These are phyloP conservation scores for Cylindrodendrum hubeiense DNA, from an alignment of 2,329 filamentous ascomycete genomes.

Conservation along the genomic window DNA sequence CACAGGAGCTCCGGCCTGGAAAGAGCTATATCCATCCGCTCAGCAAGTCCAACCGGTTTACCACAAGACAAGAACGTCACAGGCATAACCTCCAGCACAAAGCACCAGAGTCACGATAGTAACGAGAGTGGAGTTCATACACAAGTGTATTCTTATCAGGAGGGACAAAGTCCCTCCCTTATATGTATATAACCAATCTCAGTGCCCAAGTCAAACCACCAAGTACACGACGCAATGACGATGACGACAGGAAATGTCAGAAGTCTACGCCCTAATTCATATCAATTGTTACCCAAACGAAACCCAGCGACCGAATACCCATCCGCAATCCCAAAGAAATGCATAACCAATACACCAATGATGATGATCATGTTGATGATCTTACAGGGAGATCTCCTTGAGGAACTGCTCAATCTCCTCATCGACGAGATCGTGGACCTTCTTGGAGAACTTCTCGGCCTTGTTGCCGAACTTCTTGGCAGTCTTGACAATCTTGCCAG, in stretches of 20 bases:
- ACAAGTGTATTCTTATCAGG: conserved; percentile 25
- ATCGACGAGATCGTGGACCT: conserved; percentile 72
- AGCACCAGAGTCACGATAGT: no score
- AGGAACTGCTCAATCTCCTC: conserved; percentile 72
- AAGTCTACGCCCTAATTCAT: conserved; percentile 34
- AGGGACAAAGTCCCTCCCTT: conserved; percentile 2
- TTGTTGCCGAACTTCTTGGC: conserved; percentile 66
- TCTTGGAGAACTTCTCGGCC: conserved; percentile 72
- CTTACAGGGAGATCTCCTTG: conserved; percentile 61
- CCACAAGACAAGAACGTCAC: not conserved
- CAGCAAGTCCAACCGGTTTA: not conserved
- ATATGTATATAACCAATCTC: conserved; percentile 22
- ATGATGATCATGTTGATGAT: conserved; percentile 38
- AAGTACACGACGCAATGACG: conserved; percentile 23
- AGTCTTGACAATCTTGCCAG: conserved; percentile 67
- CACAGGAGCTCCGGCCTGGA: not conserved
- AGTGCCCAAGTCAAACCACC: conserved; percentile 29
- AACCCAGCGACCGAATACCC: conserved; percentile 34
- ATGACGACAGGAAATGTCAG: conserved; percentile 33
- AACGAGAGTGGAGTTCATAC: conserved; percentile 10
- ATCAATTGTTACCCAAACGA: conserved; percentile 46
- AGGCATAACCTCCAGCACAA: not conserved
- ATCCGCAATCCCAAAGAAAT: conserved; percentile 43
- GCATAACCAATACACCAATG: conserved; percentile 40
- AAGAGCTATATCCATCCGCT: not conserved